A percentile compares a stretch with the other conserved stretches of the same genome.
Evolutionary conservation across 1,284 basidiomycete genomes (phyloP).

Genomic region (Moesziomyces parantarcticus): DNA sequence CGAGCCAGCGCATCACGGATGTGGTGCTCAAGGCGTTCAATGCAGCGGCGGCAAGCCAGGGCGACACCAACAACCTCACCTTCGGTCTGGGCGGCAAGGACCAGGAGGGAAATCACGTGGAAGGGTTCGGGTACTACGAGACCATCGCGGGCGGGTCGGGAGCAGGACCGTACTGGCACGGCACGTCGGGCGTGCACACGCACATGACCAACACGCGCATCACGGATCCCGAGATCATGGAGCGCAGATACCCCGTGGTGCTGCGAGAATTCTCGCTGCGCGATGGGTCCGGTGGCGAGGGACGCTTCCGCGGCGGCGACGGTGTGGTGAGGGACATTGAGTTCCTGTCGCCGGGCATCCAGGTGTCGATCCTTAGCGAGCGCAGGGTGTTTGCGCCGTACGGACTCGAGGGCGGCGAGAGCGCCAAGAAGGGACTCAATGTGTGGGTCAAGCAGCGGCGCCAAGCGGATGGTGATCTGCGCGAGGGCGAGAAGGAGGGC

Average conservation of each 20-base stretch:
- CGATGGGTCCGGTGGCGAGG: slow-evolving; percentile 79
- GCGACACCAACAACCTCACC: slow-evolving; percentile 87
- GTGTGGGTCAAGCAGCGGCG: slow-evolving; percentile 86
- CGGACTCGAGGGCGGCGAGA: slow-evolving; percentile 85
- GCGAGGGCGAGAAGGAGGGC: slow-evolving; percentile 41
- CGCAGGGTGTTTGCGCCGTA: slow-evolving; percentile 88
- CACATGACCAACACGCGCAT: slow-evolving; percentile 90
- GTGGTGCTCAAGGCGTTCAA: slow-evolving; percentile 93
- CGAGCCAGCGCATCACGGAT: slow-evolving; percentile 92
- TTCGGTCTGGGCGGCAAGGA: slow-evolving; percentile 90
- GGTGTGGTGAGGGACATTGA: slow-evolving; percentile 89
- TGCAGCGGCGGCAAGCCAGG: slow-evolving; percentile 91
- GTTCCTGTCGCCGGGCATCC: slow-evolving; percentile 80
- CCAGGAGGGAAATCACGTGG: slow-evolving; percentile 77
- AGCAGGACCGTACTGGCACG: slow-evolving; percentile 89
- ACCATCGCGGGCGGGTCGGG: slow-evolving; percentile 92
- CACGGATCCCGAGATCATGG: slow-evolving; percentile 87
- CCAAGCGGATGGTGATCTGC: slow-evolving; percentile 76
- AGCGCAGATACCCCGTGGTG: slow-evolving; percentile 88
- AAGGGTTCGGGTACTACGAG: slow-evolving; percentile 97
- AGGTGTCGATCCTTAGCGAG: slow-evolving; percentile 88
- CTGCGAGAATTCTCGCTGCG: slow-evolving; percentile 84
- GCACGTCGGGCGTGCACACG: slow-evolving; percentile 70
- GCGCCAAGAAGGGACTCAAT: slow-evolving; percentile 82
- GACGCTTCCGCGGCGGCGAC: slow-evolving; percentile 84